Percentiles rank a stretch among this genome's conserved stretches.
phyloP scores from a whole-genome alignment of 345 rosid genomes.

The Eutrema yunnanense region DNA sequence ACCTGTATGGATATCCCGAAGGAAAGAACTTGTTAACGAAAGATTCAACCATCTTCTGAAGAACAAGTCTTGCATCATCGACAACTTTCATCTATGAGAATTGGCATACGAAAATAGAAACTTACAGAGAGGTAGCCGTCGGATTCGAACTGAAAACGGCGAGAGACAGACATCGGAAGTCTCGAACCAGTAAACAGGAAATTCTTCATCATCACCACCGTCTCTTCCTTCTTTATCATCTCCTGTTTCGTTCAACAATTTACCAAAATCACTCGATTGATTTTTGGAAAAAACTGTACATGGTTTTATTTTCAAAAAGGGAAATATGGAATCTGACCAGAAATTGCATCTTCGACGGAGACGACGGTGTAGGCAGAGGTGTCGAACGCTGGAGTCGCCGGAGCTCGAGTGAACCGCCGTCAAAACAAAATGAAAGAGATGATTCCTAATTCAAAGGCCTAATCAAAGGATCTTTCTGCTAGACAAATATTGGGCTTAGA shows the following conservation, averaged over 20 bases:
- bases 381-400: not conserved
- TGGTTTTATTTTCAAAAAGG: not conserved
- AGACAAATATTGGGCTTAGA: too few species aligned
- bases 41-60: constrained; percentile 57
- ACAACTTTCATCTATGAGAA: constrained; percentile 53
- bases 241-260: constrained; percentile 21
- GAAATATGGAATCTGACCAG: not conserved
- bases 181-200: constrained; percentile 64
- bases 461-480: too few species aligned
- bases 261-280: not conserved
- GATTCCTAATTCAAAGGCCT: not conserved
- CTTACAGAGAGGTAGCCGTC: constrained; percentile 69
- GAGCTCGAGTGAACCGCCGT: constrained; percentile 6
- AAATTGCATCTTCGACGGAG: constrained; percentile 6
- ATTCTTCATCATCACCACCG: constrained; percentile 21
- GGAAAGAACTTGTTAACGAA: too few species aligned
- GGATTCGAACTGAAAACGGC: constrained; percentile 59
- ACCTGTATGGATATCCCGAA: too few species aligned
- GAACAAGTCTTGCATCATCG: constrained; percentile 61
- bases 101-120: not conserved
- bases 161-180: constrained; percentile 62
- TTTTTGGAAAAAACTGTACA: not conserved
- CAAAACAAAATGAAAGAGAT: not conserved
- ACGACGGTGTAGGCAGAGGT: not conserved
- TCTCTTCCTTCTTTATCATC: constrained; percentile 36